Conservation (phyloP, 2,329 filamentous ascomycete species). For the Pseudocercospora crystallina region DNA sequence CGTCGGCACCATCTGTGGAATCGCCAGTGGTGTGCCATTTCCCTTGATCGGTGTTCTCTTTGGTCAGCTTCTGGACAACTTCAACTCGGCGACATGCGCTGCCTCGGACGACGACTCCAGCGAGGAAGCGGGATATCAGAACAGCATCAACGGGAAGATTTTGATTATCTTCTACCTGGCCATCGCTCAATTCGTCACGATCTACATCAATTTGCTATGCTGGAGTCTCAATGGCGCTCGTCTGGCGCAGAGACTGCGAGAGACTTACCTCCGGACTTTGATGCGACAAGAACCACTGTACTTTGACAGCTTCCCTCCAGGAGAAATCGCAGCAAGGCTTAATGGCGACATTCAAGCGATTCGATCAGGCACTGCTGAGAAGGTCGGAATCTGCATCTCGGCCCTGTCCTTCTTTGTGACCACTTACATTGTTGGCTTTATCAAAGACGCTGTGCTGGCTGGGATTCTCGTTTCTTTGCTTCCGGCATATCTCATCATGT, state of each 20-base stretch:
- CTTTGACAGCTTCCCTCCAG: slow-evolving; percentile 62
- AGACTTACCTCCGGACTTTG: slow-evolving; percentile 58
- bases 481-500: slow-evolving; percentile 62
- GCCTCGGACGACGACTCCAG: slow-evolving; percentile 26
- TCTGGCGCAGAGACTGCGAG: slow-evolving; percentile 61
- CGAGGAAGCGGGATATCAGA: slow-evolving; percentile 37
- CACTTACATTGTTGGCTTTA: slow-evolving; percentile 66
- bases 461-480: slow-evolving; percentile 64
- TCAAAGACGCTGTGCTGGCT: slow-evolving; percentile 61
- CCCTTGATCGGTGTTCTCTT: slow-evolving; percentile 65
- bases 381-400: slow-evolving; percentile 64
- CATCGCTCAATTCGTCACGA: slow-evolving; percentile 41
- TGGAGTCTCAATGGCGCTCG: slow-evolving; percentile 66
- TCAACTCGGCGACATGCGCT: slow-evolving; percentile 58
- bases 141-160: slow-evolving; percentile 56
- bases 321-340: slow-evolving; percentile 62
- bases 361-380: slow-evolving; percentile 68
- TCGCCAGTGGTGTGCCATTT: slow-evolving; percentile 60
- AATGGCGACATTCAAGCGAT: slow-evolving; percentile 66
- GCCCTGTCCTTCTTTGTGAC: slow-evolving; percentile 66
- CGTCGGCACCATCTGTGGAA: slow-evolving; percentile 47
- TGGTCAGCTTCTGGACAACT: slow-evolving; percentile 60
- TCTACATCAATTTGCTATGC: not conserved
- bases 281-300: slow-evolving; percentile 62
- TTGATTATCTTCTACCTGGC: slow-evolving; percentile 63